Percentiles rank a stretch among this genome's conserved stretches.
These are phyloP conservation scores for Orbilia javanica DNA, from an alignment of 2,329 filamentous ascomycete species.

Conservation along the genomic window DNA sequence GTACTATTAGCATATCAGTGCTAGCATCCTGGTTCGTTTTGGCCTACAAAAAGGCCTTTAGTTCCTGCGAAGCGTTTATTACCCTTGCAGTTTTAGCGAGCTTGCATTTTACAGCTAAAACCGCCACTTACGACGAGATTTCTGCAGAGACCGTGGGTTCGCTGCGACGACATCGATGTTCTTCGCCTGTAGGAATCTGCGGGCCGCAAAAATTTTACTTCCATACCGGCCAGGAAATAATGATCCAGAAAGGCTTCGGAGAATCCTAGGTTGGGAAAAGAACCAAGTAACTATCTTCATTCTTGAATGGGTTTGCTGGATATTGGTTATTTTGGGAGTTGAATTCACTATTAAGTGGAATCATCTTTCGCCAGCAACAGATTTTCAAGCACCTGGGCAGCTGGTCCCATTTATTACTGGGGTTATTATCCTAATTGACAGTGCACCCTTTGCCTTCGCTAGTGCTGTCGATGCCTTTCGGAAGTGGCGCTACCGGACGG, in stretches of 20 bases:
- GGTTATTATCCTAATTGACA: constrained; percentile 12
- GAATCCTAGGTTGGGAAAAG: too few species aligned
- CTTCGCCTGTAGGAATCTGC: neutral
- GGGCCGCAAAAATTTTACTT: too few species aligned
- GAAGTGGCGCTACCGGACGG: too few species aligned
- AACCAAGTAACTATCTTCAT: too few species aligned
- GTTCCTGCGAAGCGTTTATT: constrained; percentile 19
- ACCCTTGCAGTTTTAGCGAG: neutral
- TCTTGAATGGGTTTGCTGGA: neutral
- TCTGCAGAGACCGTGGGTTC: neutral
- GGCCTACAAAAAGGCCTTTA: neutral
- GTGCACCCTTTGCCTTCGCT: too few species aligned
- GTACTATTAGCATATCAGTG: neutral
- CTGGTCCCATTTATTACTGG: constrained; percentile 19
- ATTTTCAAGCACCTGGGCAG: constrained; percentile 9
- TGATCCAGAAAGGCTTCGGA: too few species aligned
- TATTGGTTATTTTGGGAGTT: neutral
- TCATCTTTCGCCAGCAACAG: constrained; percentile 11
- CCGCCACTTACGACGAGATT: neutral
- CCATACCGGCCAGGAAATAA: too few species aligned
- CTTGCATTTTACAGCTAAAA: neutral
- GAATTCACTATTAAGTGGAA: constrained; percentile 28
- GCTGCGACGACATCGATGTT: neutral
- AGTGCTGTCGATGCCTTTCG: too few species aligned
- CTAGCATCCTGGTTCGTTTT: constrained; percentile 21